Conservation (phyloP, 805 yeast genomes). For the Komagataella mondaviorum region DNA sequence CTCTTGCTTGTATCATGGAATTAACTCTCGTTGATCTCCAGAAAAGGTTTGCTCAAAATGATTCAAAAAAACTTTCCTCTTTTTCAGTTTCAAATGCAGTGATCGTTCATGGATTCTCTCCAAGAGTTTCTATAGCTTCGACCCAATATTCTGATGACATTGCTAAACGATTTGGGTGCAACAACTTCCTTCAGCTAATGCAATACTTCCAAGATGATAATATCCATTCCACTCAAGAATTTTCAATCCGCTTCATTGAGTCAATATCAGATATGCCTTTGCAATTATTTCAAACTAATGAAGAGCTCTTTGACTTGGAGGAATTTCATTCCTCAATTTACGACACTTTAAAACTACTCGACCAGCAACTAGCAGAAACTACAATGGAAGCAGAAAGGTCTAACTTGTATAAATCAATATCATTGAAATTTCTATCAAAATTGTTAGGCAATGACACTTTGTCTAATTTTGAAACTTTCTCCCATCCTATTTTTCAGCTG, state of each 20-base stretch:
- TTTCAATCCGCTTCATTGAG: not conserved
- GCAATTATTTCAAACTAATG: not conserved
- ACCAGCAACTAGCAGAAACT: not conserved
- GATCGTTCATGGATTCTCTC: constrained; percentile 16
- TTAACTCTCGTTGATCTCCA: not conserved
- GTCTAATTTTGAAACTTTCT: constrained; percentile 72
- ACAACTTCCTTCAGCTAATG: constrained; percentile 10
- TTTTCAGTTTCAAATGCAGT: constrained; percentile 1
- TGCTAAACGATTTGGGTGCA: constrained; percentile 9
- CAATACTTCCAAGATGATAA: constrained; percentile 13
- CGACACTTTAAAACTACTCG: not conserved
- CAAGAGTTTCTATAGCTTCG: constrained; percentile 17
- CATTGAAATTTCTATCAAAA: constrained; percentile 39
- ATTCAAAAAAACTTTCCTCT: not conserved
- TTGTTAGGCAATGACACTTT: constrained; percentile 44
- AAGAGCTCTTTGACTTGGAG: not conserved
- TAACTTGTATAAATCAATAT: not conserved
- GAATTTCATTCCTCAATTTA: not conserved
- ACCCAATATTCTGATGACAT: constrained; percentile 11
- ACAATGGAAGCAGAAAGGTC: not conserved
- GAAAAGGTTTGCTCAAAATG: not conserved
- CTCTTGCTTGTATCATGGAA: not conserved
- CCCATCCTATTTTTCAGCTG: constrained; percentile 74
- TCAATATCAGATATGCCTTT: not conserved
- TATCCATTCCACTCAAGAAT: not conserved